A percentile compares a stretch with the other conserved stretches of the same genome.
These are phyloP conservation scores for Dendrostoma leiphaemia DNA, from an alignment of 2,329 filamentous ascomycete genomes.

Conservation along the genomic window DNA sequence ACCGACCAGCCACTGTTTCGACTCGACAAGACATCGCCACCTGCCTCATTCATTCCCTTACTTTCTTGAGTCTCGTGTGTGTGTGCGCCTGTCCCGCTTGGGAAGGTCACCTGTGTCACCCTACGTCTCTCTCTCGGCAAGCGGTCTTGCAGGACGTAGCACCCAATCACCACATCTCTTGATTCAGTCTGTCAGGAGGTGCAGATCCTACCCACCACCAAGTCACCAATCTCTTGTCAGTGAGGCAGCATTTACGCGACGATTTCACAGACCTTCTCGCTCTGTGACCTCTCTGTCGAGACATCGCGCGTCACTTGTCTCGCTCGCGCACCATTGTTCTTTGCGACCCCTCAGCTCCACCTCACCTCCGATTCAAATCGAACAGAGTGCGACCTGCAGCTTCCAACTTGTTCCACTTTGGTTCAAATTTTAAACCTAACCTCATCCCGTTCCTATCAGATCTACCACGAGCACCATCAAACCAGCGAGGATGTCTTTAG, in stretches of 20 bases:
- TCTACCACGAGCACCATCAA: background rate
- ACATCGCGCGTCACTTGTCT: conserved; percentile 12
- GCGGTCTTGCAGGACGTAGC: conserved; percentile 3
- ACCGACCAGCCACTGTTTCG: background rate
- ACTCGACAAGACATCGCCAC: background rate
- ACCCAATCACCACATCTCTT: conserved; percentile 10
- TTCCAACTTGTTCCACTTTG: background rate
- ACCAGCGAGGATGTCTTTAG: conserved; percentile 40
- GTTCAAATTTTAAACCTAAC: background rate
- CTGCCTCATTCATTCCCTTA: background rate
- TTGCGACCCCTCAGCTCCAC: background rate
- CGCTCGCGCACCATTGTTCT: background rate
- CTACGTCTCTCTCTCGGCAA: conserved; percentile 9
- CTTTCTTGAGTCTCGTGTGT: background rate
- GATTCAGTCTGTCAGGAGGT: conserved; percentile 12
- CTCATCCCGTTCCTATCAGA: background rate
- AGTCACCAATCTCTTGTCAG: conserved; percentile 3
- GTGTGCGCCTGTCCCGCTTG: conserved; percentile 14
- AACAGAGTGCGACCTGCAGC: background rate
- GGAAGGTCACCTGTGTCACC: conserved; percentile 17
- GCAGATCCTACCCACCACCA: conserved; percentile 8
- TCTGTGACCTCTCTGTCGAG: conserved; percentile 6
- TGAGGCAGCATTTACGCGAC: background rate
- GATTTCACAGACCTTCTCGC: conserved; percentile 1
- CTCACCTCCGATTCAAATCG: background rate